Conservation (phyloP, 306 rosid genomes). For the Cicer pinnatifidum region DNA sequence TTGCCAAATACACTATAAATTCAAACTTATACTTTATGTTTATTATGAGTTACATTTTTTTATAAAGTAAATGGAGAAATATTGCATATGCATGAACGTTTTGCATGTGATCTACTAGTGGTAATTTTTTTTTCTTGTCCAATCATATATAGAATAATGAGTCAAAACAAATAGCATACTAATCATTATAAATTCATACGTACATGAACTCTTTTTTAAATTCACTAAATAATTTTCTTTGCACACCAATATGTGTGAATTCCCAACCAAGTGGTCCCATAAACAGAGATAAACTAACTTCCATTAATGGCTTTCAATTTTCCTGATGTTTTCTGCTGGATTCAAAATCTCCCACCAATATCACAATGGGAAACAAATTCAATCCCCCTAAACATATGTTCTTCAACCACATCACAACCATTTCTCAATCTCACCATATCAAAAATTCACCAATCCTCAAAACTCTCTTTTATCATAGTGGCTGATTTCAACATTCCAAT, state of each 20-base stretch:
- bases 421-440: constrained; percentile 59
- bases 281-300: not conserved
- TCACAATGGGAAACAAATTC: constrained; percentile 65
- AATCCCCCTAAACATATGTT: constrained; percentile 53
- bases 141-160: not conserved
- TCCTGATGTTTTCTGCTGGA: constrained; percentile 76
- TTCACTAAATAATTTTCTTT: too few species aligned
- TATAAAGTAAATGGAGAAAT: too few species aligned
- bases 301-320: constrained; percentile 62
- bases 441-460: constrained; percentile 51
- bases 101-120: not conserved
- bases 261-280: not conserved
- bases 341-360: constrained; percentile 77
- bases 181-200: not conserved
- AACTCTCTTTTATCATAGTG: constrained; percentile 54
- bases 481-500: constrained; percentile 65
- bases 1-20: too few species aligned
- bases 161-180: not conserved
- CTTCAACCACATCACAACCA: constrained; percentile 65
- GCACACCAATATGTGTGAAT: not conserved
- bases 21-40: too few species aligned
- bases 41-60: too few species aligned
- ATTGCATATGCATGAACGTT: not conserved
- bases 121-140: constrained; percentile 39
- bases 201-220: too few species aligned